These are phyloP conservation scores for Trichosporon asahii DNA, from an alignment of 1,284 basidiomycete species.

Conservation along the genomic window DNA sequence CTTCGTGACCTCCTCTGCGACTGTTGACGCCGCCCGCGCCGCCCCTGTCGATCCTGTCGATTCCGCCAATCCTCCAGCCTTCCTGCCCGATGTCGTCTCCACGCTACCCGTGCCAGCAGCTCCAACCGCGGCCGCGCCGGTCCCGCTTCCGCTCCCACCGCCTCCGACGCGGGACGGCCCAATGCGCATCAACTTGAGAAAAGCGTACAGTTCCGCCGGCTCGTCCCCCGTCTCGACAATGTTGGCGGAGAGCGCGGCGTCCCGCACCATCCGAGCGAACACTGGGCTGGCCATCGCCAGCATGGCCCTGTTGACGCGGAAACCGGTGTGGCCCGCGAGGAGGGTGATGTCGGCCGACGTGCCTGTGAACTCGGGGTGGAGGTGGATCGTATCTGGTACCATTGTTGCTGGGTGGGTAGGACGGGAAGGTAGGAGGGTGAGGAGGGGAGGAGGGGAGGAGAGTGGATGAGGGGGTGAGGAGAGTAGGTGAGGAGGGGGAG, in stretches of 20 bases:
- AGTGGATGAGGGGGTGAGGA: no score
- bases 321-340: constrained; percentile 19
- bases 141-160: not conserved
- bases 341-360: constrained; percentile 18
- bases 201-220: not conserved
- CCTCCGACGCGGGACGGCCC: not conserved
- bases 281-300: constrained; percentile 23
- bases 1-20: not conserved
- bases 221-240: not conserved
- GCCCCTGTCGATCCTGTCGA: no score
- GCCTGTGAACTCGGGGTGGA: constrained; percentile 18
- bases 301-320: constrained; percentile 22
- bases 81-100: no score
- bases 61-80: no score
- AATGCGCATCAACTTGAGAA: not conserved
- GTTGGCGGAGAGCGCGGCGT: not conserved
- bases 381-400: not conserved
- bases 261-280: not conserved
- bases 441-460: not conserved
- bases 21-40: no score
- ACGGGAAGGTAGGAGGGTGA: not conserved
- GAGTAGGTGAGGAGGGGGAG: no score
- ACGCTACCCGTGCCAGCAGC: no score
- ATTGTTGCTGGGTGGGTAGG: not conserved
- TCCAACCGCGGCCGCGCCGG: not conserved